A percentile compares a stretch with the other conserved stretches of the same genome.
phyloP scores from a whole-genome alignment of 352 stramenopile species.

The Globisporangium cylindrosporum region DNA sequence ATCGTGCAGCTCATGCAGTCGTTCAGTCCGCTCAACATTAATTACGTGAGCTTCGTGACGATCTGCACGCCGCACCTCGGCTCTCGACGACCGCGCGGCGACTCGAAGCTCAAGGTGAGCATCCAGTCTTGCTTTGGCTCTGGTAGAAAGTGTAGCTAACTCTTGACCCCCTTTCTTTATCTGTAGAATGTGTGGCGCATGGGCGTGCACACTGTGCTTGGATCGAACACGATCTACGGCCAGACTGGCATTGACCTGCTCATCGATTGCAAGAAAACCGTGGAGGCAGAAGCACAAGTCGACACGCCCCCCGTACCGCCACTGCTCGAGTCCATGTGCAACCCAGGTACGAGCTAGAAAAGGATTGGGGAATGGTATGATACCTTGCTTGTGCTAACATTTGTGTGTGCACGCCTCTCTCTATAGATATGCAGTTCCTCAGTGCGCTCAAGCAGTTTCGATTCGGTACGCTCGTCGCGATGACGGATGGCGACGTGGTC shows the following conservation, averaged over 20 bases:
- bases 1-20: constrained; percentile 52
- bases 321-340: constrained; percentile 66
- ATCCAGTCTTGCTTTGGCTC: background rate
- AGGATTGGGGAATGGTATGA: background rate
- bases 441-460: constrained; percentile 51
- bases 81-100: constrained; percentile 56
- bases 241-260: constrained; percentile 75
- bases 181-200: constrained; percentile 64
- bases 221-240: constrained; percentile 62
- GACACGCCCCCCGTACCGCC: constrained; percentile 18
- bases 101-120: constrained; percentile 61
- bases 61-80: constrained; percentile 80
- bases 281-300: constrained; percentile 15
- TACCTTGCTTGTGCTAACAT: background rate
- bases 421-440: constrained; percentile 46
- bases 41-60: constrained; percentile 76
- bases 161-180: background rate
- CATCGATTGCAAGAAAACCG: constrained; percentile 34
- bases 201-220: constrained; percentile 68
- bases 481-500: constrained; percentile 74
- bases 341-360: constrained; percentile 25
- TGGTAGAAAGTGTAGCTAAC: background rate
- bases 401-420: background rate
- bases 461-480: constrained; percentile 63
- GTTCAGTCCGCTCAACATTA: constrained; percentile 55